Evolutionary conservation across 169 alveolate genomes (phyloP).

Genomic region (Theileria orientalis): DNA sequence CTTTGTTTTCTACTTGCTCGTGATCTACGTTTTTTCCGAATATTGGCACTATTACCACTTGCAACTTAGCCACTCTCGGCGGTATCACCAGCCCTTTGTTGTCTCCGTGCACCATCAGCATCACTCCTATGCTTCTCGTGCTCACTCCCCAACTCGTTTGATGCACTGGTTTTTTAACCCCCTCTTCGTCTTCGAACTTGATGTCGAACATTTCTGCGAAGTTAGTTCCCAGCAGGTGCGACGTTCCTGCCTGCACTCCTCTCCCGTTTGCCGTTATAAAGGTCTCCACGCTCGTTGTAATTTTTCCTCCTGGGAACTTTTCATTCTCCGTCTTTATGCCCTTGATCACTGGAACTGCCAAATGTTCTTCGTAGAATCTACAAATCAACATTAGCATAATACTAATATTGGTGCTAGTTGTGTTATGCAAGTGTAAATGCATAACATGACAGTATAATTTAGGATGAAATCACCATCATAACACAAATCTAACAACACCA

Average conservation of each 20-base stretch:
- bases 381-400: not conserved
- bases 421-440: not conserved
- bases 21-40: slow-evolving; percentile 74
- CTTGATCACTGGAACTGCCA: slow-evolving; percentile 98
- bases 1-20: slow-evolving; percentile 71
- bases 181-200: slow-evolving; percentile 88
- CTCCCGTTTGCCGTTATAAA: slow-evolving; percentile 97
- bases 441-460: no score
- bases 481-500: no score
- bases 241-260: slow-evolving; percentile 98
- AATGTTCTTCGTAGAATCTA: slow-evolving; percentile 91
- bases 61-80: slow-evolving; percentile 94
- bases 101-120: slow-evolving; percentile 97
- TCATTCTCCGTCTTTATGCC: slow-evolving; percentile 97
- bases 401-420: not conserved
- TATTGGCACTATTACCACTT: slow-evolving; percentile 95
- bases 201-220: slow-evolving; percentile 98
- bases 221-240: slow-evolving; percentile 97
- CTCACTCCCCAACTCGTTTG: slow-evolving; percentile 99
- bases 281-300: slow-evolving; percentile 96
- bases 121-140: slow-evolving; percentile 94
- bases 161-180: slow-evolving; percentile 87
- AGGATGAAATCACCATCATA: no score
- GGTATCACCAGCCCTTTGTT: slow-evolving; percentile 97
- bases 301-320: slow-evolving; percentile 99